A percentile compares a stretch with the other conserved stretches of the same genome.
Conservation (phyloP, 2,329 filamentous ascomycete species). For the Zymoseptoria ardabiliae region DNA sequence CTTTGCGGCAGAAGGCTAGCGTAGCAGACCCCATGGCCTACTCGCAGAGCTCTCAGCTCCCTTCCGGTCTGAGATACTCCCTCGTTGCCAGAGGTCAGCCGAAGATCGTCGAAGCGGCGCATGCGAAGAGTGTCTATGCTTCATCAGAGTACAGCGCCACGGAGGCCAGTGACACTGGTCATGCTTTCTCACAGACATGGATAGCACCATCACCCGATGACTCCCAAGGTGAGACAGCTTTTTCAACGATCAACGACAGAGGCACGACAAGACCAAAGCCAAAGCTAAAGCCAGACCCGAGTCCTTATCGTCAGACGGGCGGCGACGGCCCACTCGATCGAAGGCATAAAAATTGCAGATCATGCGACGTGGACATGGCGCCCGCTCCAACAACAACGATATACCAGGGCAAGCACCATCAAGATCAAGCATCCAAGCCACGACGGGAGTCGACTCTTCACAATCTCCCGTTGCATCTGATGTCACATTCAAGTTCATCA, state of each 20-base stretch:
- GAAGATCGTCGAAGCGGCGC: not conserved
- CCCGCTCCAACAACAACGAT: not conserved
- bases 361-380: slow-evolving; percentile 2
- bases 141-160: slow-evolving; percentile 25
- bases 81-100: slow-evolving; percentile 1
- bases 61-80: slow-evolving; percentile 1
- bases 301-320: not conserved
- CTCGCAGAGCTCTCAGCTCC: slow-evolving; percentile 8
- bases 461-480: slow-evolving; percentile 7
- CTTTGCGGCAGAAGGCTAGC: slow-evolving; percentile 2
- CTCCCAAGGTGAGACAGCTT: not conserved
- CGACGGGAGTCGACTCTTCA: slow-evolving; percentile 1
- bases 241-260: not conserved
- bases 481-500: slow-evolving; percentile 4
- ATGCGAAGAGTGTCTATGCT: slow-evolving; percentile 5
- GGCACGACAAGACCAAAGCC: slow-evolving; percentile 8
- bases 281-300: slow-evolving; percentile 6
- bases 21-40: slow-evolving; percentile 1
- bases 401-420: not conserved
- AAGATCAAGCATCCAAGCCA: not conserved
- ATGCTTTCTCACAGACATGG: not conserved
- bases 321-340: not conserved
- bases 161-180: slow-evolving; percentile 1
- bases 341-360: not conserved
- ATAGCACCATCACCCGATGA: not conserved